A percentile compares a stretch with the other conserved stretches of the same genome.
These are phyloP conservation scores for Pouteria glomerata DNA, from an alignment of 148 eudicot genomes.

Conservation along the genomic window DNA sequence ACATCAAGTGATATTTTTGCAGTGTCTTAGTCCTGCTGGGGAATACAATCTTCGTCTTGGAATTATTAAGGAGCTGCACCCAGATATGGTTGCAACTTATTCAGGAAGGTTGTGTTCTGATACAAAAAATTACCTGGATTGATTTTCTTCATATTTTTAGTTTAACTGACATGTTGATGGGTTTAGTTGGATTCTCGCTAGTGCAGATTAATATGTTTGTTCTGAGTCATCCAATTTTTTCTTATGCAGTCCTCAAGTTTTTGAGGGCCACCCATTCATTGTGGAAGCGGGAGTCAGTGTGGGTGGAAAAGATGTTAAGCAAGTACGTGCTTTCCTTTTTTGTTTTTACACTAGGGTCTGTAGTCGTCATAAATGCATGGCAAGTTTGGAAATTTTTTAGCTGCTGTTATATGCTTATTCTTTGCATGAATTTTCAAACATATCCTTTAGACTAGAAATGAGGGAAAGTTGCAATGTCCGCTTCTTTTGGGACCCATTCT, in stretches of 20 bases:
- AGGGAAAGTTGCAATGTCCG: not conserved
- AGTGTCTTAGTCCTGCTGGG: conserved; percentile 99
- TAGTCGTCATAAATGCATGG: not conserved
- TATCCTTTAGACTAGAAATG: not conserved
- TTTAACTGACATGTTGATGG: not conserved
- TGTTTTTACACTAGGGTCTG: not conserved
- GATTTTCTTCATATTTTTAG: not conserved
- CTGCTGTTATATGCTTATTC: not conserved
- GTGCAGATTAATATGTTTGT: not conserved
- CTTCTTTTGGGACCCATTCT: not conserved
- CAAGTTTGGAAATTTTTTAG: not conserved
- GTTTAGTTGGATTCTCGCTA: not conserved
- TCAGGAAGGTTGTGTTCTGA: conserved; percentile 85
- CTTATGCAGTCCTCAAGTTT: conserved; percentile 86
- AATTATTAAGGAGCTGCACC: conserved; percentile 95
- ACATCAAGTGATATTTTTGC: conserved; percentile 21
- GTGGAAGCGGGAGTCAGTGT: conserved; percentile 98
- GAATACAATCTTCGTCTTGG: conserved; percentile 99
- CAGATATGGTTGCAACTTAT: conserved; percentile 99
- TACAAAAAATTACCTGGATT: conserved; percentile 1
- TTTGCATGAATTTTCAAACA: not conserved
- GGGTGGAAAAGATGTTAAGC: conserved; percentile 99
- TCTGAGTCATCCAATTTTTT: not conserved
- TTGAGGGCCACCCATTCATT: conserved; percentile 97
- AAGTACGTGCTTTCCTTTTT: conserved; percentile 39